Evolutionary conservation across 2,329 filamentous ascomycete species (phyloP).

Genomic region (Colletotrichum endophyticum): DNA sequence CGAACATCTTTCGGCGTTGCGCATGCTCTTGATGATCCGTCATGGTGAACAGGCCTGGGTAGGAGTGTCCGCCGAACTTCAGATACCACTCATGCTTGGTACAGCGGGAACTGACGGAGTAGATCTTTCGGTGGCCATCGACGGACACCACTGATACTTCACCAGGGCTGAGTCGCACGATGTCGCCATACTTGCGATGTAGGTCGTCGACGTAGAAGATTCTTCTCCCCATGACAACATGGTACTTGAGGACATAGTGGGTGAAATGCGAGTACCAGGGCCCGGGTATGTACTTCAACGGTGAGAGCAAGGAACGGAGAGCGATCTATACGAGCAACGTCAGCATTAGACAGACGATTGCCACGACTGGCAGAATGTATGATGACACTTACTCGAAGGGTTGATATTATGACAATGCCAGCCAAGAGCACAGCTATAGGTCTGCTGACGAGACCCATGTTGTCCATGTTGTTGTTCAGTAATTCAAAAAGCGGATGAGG

Average conservation of each 20-base stretch:
- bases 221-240: background rate
- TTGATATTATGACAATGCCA: background rate
- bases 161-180: constrained; percentile 23
- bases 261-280: background rate
- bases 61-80: background rate
- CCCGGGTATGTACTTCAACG: background rate
- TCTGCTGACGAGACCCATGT: background rate
- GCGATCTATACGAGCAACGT: background rate
- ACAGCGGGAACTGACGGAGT: background rate
- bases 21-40: background rate
- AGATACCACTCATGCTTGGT: background rate
- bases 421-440: background rate
- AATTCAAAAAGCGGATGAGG: background rate
- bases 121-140: background rate
- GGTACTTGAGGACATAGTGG: constrained; percentile 30
- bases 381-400: background rate
- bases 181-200: constrained; percentile 50
- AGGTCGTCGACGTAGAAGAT: constrained; percentile 58
- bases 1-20: background rate
- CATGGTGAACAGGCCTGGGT: background rate
- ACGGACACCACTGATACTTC: background rate
- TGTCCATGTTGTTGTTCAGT: background rate
- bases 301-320: background rate
- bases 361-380: background rate
- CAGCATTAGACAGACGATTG: background rate